A percentile compares a stretch with the other conserved stretches of the same genome.
phyloP scores from a whole-genome alignment of 768 basidiomycete species.

The Macrolepiota fuliginosa region DNA sequence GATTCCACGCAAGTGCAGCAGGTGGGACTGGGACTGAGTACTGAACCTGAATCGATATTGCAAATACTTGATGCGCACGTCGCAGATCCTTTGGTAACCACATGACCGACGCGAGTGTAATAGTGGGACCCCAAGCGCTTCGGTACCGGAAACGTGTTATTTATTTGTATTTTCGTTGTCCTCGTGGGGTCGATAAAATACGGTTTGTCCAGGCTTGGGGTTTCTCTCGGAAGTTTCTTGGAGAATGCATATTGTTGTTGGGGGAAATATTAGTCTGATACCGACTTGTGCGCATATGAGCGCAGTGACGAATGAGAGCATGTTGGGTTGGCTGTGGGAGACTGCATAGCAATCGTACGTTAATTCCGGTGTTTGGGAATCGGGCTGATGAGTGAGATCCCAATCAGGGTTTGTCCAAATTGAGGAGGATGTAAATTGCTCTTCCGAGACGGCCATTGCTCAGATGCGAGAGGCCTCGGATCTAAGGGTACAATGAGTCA shows the following conservation, averaged over 20 bases:
- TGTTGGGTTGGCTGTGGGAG: constrained; percentile 1
- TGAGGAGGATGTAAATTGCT: neutral
- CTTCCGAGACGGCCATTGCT: neutral
- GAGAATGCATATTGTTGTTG: neutral
- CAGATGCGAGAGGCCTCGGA: constrained; percentile 16
- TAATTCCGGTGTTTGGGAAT: constrained; percentile 1
- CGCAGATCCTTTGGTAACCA: neutral
- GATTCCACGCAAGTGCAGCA: neutral
- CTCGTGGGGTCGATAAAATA: neutral
- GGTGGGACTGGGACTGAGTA: neutral
- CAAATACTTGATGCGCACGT: neutral
- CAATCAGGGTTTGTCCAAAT: constrained; percentile 3
- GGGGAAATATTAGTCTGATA: neutral
- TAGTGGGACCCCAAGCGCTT: neutral
- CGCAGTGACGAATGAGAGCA: neutral
- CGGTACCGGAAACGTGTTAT: neutral
- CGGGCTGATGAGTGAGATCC: neutral
- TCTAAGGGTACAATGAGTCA: constrained; percentile 14
- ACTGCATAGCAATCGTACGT: neutral
- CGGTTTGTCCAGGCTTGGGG: neutral
- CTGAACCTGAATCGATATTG: too few species aligned
- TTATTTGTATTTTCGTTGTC: neutral
- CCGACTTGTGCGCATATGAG: neutral
- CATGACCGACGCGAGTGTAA: neutral
- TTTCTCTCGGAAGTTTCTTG: constrained; percentile 2